A percentile compares a stretch with the other conserved stretches of the same genome.
phyloP scores from a whole-genome alignment of 257 asterid species.

The Avicennia marina region DNA sequence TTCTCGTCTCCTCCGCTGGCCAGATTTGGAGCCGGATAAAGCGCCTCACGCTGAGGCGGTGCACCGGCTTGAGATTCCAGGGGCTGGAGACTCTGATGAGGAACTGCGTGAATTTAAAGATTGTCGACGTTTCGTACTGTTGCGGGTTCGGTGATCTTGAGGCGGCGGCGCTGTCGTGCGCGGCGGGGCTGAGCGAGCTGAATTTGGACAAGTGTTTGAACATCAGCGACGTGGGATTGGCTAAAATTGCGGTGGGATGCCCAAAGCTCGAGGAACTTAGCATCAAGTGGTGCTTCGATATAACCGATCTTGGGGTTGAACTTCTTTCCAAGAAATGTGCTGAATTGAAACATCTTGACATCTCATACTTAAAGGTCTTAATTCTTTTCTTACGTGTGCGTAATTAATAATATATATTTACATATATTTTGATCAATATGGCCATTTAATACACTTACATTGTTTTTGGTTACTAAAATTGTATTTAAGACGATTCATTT shows the following conservation, averaged over 20 bases:
- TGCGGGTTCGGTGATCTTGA: constrained; percentile 58
- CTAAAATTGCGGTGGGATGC: constrained; percentile 53
- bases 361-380: constrained; percentile 52
- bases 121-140: constrained; percentile 51
- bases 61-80: constrained; percentile 36
- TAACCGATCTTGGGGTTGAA: constrained; percentile 56
- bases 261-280: constrained; percentile 41
- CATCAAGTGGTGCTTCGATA: constrained; percentile 60
- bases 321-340: constrained; percentile 51
- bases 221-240: constrained; percentile 64
- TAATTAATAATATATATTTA: too few species aligned
- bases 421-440: too few species aligned
- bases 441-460: not conserved
- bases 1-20: constrained; percentile 20
- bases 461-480: too few species aligned
- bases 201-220: constrained; percentile 50
- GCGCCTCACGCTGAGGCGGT: constrained; percentile 46
- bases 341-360: constrained; percentile 43
- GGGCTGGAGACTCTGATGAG: constrained; percentile 37
- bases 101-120: constrained; percentile 35
- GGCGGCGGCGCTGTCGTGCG: constrained; percentile 51
- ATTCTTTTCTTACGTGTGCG: not conserved
- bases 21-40: constrained; percentile 29
- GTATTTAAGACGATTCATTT: not conserved
- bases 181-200: constrained; percentile 40